Evolutionary conservation across 1,139 yeast genomes (phyloP).

Genomic region (Taphrina flavorubra): DNA sequence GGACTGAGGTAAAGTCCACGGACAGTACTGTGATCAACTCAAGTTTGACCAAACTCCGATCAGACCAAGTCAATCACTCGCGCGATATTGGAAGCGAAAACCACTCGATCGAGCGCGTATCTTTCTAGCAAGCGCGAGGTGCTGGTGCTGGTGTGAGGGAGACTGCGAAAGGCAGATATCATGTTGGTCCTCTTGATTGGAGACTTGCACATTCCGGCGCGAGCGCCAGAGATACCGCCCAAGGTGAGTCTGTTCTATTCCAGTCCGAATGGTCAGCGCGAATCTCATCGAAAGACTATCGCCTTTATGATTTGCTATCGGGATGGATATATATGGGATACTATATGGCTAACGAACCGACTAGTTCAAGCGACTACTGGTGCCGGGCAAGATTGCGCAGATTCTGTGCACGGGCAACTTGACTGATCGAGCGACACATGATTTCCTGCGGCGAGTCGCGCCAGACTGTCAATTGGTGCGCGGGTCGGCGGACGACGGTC

Average conservation of each 20-base stretch:
- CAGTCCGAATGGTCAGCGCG: too few species aligned
- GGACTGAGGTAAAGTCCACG: too few species aligned
- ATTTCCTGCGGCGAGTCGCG: constrained; percentile 69
- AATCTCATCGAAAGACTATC: too few species aligned
- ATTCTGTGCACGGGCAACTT: constrained; percentile 87
- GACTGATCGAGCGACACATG: constrained; percentile 67
- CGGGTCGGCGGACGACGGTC: constrained; percentile 68
- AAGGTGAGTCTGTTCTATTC: constrained; percentile 17
- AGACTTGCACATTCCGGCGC: constrained; percentile 85
- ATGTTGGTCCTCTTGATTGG: constrained; percentile 92
- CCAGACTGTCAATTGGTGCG: constrained; percentile 75
- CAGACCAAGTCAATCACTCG: too few species aligned
- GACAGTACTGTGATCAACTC: too few species aligned
- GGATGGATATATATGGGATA: too few species aligned
- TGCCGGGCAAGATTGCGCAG: constrained; percentile 80
- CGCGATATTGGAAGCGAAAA: too few species aligned
- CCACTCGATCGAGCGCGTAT: too few species aligned
- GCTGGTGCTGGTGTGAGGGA: too few species aligned
- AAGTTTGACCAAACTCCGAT: too few species aligned
- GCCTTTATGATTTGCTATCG: too few species aligned
- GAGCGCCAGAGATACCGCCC: constrained; percentile 61
- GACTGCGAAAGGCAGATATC: neutral
- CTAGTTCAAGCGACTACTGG: constrained; percentile 72
- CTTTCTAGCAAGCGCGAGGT: too few species aligned
- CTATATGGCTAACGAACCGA: neutral